Evolutionary conservation across 2,329 filamentous ascomycete genomes (phyloP), one percentile per base, ranked within the genome.

Genomic region (Xylariaceae sp.): DNA sequence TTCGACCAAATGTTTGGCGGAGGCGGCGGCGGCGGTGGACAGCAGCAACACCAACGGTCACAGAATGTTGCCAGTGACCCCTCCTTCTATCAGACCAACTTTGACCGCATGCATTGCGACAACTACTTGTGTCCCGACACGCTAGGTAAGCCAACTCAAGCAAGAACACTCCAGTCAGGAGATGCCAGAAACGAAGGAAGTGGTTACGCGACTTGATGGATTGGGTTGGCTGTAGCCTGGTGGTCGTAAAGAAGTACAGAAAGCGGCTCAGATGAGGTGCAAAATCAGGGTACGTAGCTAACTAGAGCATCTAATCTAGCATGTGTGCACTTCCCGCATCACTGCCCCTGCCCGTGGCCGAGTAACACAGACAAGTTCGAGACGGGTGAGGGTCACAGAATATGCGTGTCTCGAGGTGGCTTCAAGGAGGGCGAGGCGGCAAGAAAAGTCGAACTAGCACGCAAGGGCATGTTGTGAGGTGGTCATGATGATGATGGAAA

Each of bases 1-100:
- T 99, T 97, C 77, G 92, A 97, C 74, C 91, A 97, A 70, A 96
- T 97, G 90, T 97, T 99, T 74, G 82, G 85, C 68, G 84, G 84
- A 50, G 47, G n/a, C 66, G 80, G 80, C 61, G 73, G 73, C 76
- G 79, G 10, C 79, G 83, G 59, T 30, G 23, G 23, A 30, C 82
- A 85, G 65, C 75, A 82, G 52, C 73, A 77, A 51, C 82, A 84
- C 58, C 80, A 87, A 66, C 80, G 87, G 65, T 84, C 84, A 30
- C 88, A 90, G 69, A 94, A 97, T 73, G 90, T 89, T 34, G 83
- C 90, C 1, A 95, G 90, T 70, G 93, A 97, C 75, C 88, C 90
- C 11, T 77, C 79, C 23, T 88, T 89, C 79, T 97, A 97, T 63
- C 73, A 70, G 42, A 59, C 66, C 60, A 71, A 74, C 56, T 75